Conservation (phyloP, 306 rosid genomes). For the Cicer yamashitae region DNA sequence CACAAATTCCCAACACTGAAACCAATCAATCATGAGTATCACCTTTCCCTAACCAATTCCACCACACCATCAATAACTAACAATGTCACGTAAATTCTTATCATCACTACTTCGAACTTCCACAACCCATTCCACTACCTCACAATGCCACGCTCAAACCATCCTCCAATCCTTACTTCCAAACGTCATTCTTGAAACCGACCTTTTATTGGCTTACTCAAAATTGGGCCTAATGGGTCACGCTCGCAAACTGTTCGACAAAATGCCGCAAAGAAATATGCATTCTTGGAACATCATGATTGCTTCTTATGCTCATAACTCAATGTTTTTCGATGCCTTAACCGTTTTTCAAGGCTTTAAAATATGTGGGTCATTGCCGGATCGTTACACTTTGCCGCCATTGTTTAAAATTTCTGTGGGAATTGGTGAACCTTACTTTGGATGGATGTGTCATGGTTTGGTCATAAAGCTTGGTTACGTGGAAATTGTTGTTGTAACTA, state of each 20-base stretch:
- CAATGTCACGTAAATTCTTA: slow-evolving; percentile 37
- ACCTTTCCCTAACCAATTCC: background rate
- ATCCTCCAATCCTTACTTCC: slow-evolving; percentile 60
- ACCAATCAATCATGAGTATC: too few species aligned
- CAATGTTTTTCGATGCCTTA: slow-evolving; percentile 48
- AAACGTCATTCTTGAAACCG: slow-evolving; percentile 62
- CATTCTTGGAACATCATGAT: slow-evolving; percentile 79
- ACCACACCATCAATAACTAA: background rate
- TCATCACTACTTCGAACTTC: slow-evolving; percentile 60
- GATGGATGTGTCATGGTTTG: slow-evolving; percentile 60
- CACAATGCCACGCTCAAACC: slow-evolving; percentile 68
- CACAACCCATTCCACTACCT: slow-evolving; percentile 38
- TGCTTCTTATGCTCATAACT: slow-evolving; percentile 55
- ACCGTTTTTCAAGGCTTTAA: slow-evolving; percentile 48
- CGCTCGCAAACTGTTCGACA: slow-evolving; percentile 66
- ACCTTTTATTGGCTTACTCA: slow-evolving; percentile 59
- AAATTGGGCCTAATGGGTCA: slow-evolving; percentile 48
- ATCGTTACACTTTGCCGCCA: slow-evolving; percentile 67
- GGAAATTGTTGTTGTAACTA: slow-evolving; percentile 54
- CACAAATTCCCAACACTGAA: too few species aligned
- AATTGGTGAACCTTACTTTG: slow-evolving; percentile 48
- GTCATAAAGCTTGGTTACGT: slow-evolving; percentile 66
- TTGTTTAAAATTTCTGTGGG: slow-evolving; percentile 58
- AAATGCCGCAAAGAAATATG: slow-evolving; percentile 64
- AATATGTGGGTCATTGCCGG: slow-evolving; percentile 51